phyloP scores from a whole-genome alignment of 495 filamentous ascomycete genomes.

The Pyrenopolyporus hunteri region DNA sequence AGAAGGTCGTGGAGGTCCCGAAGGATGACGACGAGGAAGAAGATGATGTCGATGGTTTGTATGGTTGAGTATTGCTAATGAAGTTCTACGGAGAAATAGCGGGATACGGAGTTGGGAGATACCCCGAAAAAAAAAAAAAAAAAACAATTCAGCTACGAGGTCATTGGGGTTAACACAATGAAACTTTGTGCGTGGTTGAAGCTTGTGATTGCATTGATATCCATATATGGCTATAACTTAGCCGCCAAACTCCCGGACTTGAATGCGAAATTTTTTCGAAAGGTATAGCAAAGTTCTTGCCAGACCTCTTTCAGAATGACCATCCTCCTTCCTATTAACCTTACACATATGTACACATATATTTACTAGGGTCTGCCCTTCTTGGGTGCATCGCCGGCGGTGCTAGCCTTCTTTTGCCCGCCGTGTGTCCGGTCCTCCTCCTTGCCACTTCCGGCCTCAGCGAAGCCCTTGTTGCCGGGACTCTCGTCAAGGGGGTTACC shows the following conservation, averaged over 20 bases:
- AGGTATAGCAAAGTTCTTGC: not conserved
- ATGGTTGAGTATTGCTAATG: slow-evolving; percentile 56
- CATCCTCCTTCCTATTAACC: too few species aligned
- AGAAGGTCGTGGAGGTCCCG: slow-evolving; percentile 54
- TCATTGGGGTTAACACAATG: not conserved
- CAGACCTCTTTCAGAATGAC: not conserved
- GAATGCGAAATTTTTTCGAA: not conserved
- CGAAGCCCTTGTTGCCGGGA: slow-evolving; percentile 46
- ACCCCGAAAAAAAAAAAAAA: slow-evolving; percentile 24
- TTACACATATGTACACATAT: not conserved
- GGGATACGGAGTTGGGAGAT: slow-evolving; percentile 21
- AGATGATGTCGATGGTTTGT: slow-evolving; percentile 76
- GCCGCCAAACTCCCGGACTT: not conserved
- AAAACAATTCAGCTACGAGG: not conserved
- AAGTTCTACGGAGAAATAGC: slow-evolving; percentile 3
- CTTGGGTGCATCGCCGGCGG: slow-evolving; percentile 34
- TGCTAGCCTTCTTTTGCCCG: slow-evolving; percentile 36
- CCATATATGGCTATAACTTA: not conserved
- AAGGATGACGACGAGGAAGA: slow-evolving; percentile 65
- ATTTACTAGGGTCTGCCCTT: slow-evolving; percentile 4
- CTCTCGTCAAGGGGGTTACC: slow-evolving; percentile 48
- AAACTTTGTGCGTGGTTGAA: not conserved
- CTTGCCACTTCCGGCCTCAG: slow-evolving; percentile 20
- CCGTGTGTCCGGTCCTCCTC: slow-evolving; percentile 24
- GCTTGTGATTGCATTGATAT: slow-evolving; percentile 6